phyloP scores from a whole-genome alignment of 805 yeast species.

The Candida tammaniensis region DNA sequence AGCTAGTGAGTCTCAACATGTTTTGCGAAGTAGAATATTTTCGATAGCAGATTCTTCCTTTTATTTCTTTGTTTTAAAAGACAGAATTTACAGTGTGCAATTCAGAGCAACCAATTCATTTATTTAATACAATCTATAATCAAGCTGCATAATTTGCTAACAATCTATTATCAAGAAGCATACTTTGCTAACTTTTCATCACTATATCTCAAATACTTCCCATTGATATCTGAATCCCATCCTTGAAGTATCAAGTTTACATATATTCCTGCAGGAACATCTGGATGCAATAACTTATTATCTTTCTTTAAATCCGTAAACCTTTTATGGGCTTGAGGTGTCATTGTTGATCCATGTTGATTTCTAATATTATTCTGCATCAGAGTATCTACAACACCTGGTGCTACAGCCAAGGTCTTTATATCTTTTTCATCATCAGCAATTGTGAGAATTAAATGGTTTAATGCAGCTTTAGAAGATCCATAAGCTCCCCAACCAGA shows the following conservation, averaged over 20 bases:
- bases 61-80: too few relatives aligned
- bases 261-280: constrained; percentile 68
- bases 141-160: too few relatives aligned
- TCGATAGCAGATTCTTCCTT: too few relatives aligned
- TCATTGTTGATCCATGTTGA: constrained; percentile 58
- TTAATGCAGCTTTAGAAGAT: constrained; percentile 85
- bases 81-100: too few relatives aligned
- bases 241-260: constrained; percentile 65
- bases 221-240: constrained; percentile 56
- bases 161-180: not conserved
- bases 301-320: constrained; percentile 63
- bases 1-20: too few relatives aligned
- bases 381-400: constrained; percentile 89
- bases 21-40: too few relatives aligned
- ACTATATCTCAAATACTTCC: constrained; percentile 63
- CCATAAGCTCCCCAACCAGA: constrained; percentile 92
- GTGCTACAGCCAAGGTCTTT: constrained; percentile 74
- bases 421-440: constrained; percentile 64
- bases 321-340: constrained; percentile 51
- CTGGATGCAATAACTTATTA: constrained; percentile 61
- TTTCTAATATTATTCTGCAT: constrained; percentile 86
- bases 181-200: constrained; percentile 30
- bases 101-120: not conserved
- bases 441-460: constrained; percentile 66
- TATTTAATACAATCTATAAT: too few relatives aligned